Percentiles rank a stretch among this genome's conserved stretches.
phyloP scores from a whole-genome alignment of 75 land plant genomes.

The Sequoiadendron giganteum region DNA sequence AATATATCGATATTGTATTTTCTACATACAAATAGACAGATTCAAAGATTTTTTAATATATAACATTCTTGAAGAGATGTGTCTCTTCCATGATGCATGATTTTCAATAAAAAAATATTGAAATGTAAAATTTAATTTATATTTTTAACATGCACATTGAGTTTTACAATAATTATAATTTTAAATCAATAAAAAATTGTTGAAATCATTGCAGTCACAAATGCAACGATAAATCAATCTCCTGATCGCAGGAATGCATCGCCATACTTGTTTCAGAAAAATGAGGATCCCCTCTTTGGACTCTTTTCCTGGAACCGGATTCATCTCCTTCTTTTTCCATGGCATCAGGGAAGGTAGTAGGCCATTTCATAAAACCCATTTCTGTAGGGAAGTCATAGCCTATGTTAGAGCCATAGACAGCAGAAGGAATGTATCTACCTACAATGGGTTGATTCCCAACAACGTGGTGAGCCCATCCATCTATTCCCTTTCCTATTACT shows the following conservation, averaged over 20 bases:
- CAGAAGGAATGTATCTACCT: not conserved
- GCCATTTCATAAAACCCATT: constrained; percentile 11
- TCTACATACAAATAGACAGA: too few species aligned
- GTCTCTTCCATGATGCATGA: too few species aligned
- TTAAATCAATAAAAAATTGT: too few species aligned
- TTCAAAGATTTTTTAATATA: too few species aligned
- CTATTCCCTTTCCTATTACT: not conserved
- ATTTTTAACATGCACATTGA: too few species aligned
- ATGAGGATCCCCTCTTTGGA: not conserved
- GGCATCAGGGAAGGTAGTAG: not conserved
- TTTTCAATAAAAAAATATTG: too few species aligned
- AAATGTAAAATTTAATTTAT: too few species aligned
- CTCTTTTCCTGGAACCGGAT: not conserved
- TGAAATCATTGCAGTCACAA: not conserved
- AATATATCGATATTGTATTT: too few species aligned
- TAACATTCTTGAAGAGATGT: too few species aligned
- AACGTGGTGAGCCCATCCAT: not conserved
- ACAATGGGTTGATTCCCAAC: constrained; percentile 1
- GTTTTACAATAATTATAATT: too few species aligned
- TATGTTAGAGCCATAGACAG: not conserved
- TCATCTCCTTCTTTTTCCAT: not conserved
- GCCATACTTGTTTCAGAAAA: not conserved
- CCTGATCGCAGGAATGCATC: not conserved
- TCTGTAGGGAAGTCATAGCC: not conserved
- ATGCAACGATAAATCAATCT: constrained; percentile 9